Conservation (phyloP, 163 green algal species). For the Scenedesmus sp. region DNA sequence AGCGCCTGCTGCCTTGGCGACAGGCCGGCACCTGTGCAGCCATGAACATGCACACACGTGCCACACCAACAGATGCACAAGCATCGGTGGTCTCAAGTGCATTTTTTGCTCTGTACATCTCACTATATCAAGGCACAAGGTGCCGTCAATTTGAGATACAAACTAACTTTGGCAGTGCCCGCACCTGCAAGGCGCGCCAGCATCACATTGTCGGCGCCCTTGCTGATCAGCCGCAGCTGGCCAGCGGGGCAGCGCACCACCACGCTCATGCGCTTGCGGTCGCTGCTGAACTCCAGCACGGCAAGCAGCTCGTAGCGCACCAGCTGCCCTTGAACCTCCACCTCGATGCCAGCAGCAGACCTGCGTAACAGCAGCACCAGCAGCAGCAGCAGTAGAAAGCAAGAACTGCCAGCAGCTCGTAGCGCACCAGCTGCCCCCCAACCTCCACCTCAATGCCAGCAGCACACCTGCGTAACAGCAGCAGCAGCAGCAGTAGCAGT, state of each 20-base stretch:
- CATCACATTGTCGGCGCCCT: conserved; percentile 83
- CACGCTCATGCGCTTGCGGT: conserved; percentile 81
- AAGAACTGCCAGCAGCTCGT: background rate
- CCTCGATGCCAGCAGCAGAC: conserved; percentile 49
- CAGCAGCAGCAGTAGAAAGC: background rate
- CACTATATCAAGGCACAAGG: too few species aligned
- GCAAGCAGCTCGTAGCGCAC: conserved; percentile 59
- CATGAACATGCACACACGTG: too few species aligned
- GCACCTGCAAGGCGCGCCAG: conserved; percentile 63
- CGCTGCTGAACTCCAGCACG: conserved; percentile 79
- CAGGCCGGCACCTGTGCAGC: too few species aligned
- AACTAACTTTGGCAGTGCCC: background rate
- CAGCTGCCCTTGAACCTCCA: conserved; percentile 21
- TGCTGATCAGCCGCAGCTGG: conserved; percentile 61
- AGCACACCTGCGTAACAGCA: conserved; percentile 37
- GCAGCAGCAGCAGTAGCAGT: conserved; percentile 76
- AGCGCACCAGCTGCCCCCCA: background rate
- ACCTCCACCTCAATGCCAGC: too few species aligned
- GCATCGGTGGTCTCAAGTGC: too few species aligned
- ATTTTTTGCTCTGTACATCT: too few species aligned
- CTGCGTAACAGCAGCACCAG: background rate
- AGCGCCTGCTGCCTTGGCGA: too few species aligned
- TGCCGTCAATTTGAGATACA: background rate
- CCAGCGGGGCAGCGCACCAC: conserved; percentile 43
- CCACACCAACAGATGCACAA: too few species aligned